Base-by-base conservation (phyloP, 2,329 filamentous ascomycete species). In the Orbilia blumenaviensis region DNA sequence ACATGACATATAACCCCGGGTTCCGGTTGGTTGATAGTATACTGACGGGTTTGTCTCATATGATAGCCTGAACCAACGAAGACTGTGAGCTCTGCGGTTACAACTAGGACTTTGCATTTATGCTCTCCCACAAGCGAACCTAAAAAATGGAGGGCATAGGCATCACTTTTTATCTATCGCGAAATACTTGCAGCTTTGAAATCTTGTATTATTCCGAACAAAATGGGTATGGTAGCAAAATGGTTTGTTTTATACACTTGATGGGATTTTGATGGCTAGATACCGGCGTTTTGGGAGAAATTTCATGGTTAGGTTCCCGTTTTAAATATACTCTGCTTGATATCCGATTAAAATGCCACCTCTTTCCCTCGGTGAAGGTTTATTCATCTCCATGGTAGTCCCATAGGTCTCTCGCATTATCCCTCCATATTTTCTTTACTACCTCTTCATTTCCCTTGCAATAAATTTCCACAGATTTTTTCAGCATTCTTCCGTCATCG, bases 351-450 rank as follows among this genome's bases (percentile, higher is more conserved):
- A 8, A 29, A 8, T 10, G 6, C 18, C 25, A 32, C 8, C n/a
- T n/a, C n/a, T n/a, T n/a, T n/a, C n/a, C n/a, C n/a, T n/a, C n/a
- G n/a, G n/a, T 3, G 34, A 44, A 32, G 0, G 32, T 44, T 71
- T 46, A 72, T 2, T 72, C 38, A 5, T 46, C 25, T 3, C 54
- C 71, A 1, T 63, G 14, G 44, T 78, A 78, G n/a, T 79, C 74
- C 79, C 79, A 80, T 10, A 80, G 58, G 32, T 62, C 68, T 41
- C 76, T 67, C 0, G 79, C 77, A 54, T 80, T 80, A 48, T 80
- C 78, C 9, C 78, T 78, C 79, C 78, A 80, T 14, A 80, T 78
- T 44, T 76, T 79, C 27, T 42, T 54, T 0, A 78, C 71, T 2
- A 80, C 71, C 8, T 44, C 56, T 42, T 78, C 77, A 14, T 78